These are phyloP conservation scores for Candida tropicalis DNA, from an alignment of 1,139 yeast genomes.

Conservation along the genomic window DNA sequence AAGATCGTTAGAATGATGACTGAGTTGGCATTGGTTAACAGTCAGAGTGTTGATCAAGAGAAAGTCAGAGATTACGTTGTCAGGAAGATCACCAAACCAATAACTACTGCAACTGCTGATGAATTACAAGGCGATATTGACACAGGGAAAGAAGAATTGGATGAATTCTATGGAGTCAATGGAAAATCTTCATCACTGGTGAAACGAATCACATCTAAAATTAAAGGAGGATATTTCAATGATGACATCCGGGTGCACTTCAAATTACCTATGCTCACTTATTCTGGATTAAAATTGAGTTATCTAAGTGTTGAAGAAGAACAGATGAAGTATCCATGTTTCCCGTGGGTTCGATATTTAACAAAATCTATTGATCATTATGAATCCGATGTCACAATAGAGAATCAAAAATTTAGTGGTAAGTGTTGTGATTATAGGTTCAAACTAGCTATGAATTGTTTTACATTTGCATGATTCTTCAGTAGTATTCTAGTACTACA, in stretches of 20 bases:
- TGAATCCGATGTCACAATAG: neutral
- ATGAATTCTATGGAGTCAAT: conserved; percentile 45
- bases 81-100: conserved; percentile 1
- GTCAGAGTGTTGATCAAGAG: conserved; percentile 11
- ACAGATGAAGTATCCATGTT: conserved; percentile 45
- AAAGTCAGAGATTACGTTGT: conserved; percentile 12
- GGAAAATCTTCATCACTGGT: conserved; percentile 28
- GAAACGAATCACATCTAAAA: conserved; percentile 18
- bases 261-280: conserved; percentile 45
- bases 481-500: too few species aligned
- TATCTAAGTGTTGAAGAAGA: conserved; percentile 47
- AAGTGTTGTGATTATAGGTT: conserved; percentile 30
- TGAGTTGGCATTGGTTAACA: conserved; percentile 29
- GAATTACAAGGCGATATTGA: conserved; percentile 15
- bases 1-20: conserved; percentile 46
- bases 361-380: conserved; percentile 27
- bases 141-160: conserved; percentile 33
- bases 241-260: conserved; percentile 36
- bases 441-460: conserved; percentile 30
- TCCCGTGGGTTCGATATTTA: conserved; percentile 51
- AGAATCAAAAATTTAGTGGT: conserved; percentile 7
- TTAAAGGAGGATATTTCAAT: conserved; percentile 17
- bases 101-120: neutral
- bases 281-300: conserved; percentile 44
- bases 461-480: conserved; percentile 16